Conservation (phyloP, 176 grass and related monocot species). For the Cenchrus fungigraminus region DNA sequence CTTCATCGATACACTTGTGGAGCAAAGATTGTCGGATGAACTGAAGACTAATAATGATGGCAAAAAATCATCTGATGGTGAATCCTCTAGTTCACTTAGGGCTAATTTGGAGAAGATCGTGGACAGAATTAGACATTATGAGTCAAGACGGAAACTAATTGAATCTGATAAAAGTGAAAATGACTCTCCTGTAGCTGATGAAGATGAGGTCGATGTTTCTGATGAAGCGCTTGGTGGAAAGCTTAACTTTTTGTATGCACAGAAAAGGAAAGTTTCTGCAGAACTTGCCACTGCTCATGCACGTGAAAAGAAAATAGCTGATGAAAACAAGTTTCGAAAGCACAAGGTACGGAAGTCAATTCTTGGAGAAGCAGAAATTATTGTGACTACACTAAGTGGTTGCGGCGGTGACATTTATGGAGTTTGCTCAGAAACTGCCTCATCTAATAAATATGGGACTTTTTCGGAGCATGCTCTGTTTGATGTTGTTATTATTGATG, state of each 20-base stretch:
- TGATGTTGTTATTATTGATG: slow-evolving; percentile 95
- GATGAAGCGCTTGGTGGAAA: slow-evolving; percentile 77
- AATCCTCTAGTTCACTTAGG: slow-evolving; percentile 79
- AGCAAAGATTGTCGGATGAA: slow-evolving; percentile 77
- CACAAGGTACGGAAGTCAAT: slow-evolving; percentile 90
- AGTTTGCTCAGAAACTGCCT: slow-evolving; percentile 84
- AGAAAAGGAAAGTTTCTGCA: slow-evolving; percentile 81
- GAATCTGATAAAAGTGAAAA: slow-evolving; percentile 53
- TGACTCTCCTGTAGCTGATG: slow-evolving; percentile 37
- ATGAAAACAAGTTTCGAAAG: slow-evolving; percentile 81
- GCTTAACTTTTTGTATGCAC: slow-evolving; percentile 79
- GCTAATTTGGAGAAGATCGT: slow-evolving; percentile 83
- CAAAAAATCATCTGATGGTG: slow-evolving; percentile 56
- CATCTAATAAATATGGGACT: slow-evolving; percentile 70
- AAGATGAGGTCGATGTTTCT: slow-evolving; percentile 65
- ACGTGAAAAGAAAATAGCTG: slow-evolving; percentile 76
- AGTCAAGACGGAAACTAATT: slow-evolving; percentile 77
- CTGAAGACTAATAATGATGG: slow-evolving; percentile 52
- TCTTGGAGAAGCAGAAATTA: slow-evolving; percentile 91
- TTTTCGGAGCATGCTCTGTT: slow-evolving; percentile 90
- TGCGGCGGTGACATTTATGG: slow-evolving; percentile 91
- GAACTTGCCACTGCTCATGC: slow-evolving; percentile 82
- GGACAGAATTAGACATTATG: slow-evolving; percentile 85
- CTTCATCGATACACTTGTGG: slow-evolving; percentile 96
- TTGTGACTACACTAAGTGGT: slow-evolving; percentile 94